These are phyloP conservation scores for Leishmania martiniquensis DNA, from an alignment of 208 protist species.

Conservation along the genomic window DNA sequence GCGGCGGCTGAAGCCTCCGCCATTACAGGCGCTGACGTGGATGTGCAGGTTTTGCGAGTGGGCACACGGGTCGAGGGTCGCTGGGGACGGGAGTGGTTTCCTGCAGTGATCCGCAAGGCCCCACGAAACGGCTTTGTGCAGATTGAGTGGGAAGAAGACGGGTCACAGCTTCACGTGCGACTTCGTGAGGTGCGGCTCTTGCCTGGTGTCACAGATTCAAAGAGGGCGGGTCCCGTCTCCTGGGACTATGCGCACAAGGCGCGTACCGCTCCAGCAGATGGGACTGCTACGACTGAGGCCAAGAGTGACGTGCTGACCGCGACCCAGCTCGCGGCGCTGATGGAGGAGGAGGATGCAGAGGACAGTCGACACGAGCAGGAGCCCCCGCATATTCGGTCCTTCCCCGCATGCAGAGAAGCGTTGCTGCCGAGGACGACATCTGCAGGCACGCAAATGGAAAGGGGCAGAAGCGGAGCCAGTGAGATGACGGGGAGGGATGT, in stretches of 20 bases:
- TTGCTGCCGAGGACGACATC: background rate
- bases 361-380: slow-evolving; percentile 19
- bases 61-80: slow-evolving; percentile 61
- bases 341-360: slow-evolving; percentile 33
- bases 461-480: background rate
- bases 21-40: background rate
- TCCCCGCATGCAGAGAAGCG: background rate
- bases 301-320: slow-evolving; percentile 12
- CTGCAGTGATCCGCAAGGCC: slow-evolving; percentile 41
- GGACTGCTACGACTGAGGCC: background rate
- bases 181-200: slow-evolving; percentile 52
- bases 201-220: background rate
- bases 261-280: background rate
- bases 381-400: background rate
- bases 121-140: slow-evolving; percentile 68
- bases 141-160: slow-evolving; percentile 66
- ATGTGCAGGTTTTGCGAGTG: slow-evolving; percentile 15
- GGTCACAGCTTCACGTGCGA: slow-evolving; percentile 53
- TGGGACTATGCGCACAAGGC: background rate
- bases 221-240: background rate
- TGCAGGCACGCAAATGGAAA: background rate
- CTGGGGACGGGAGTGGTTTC: slow-evolving; percentile 64
- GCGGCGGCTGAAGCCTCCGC: background rate
- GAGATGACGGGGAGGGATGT: background rate
- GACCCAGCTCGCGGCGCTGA: slow-evolving; percentile 29